Base-by-base conservation (phyloP, 2,329 filamentous ascomycete genomes). In the Meredithiella fracta region DNA sequence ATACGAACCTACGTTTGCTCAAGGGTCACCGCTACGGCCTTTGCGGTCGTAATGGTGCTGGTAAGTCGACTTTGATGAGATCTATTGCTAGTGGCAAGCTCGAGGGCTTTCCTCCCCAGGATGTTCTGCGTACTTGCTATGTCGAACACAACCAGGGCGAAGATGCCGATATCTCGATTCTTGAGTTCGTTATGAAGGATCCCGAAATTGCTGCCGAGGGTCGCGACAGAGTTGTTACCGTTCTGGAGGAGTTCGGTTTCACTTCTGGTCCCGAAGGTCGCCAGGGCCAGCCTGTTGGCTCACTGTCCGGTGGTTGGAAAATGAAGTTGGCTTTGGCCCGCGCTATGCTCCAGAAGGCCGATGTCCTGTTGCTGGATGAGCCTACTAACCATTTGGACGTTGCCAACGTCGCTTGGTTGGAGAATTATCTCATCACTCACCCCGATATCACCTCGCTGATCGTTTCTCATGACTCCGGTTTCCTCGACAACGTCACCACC, bases 61-160 rank as follows among this genome's bases (percentile, higher is more conserved):
- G 92, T 66, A 98, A 98, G 73, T 97, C 92, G n/a, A 98, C 92
- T 1, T 78, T 98, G 58, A 97, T 98, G 92, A 86, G 88, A 67
- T 89, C 86, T 67, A 98, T 98, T 64, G 86, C 92, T 53, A 85
- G 85, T 59, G 91, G 90, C 65, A 98, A 98, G 76, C 78, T 98
- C 2, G 92, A 98, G 70, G 92, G 92, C 7, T 98, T 98, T 73
- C 92, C 92, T 38, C 76, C 88, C 15, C 89, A 92, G 67, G 89
- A 96, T 61, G 84, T 90, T 59, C 82, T 98, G 64, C 85, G 87
- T 64, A 97, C 91, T 9, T 97, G 91, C 72, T 98, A 97, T 66
- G 92, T 98, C 47, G 92, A 98, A 74, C 92, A 98, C 75, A 97
- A 97, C 72, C 91, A 98, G 71, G 92, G 92, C 56, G 92, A 97